Evolutionary conservation across 1,139 yeast genomes (phyloP), one percentile per base, ranked within the genome.

Genomic region (Wickerhamomyces sp.): DNA sequence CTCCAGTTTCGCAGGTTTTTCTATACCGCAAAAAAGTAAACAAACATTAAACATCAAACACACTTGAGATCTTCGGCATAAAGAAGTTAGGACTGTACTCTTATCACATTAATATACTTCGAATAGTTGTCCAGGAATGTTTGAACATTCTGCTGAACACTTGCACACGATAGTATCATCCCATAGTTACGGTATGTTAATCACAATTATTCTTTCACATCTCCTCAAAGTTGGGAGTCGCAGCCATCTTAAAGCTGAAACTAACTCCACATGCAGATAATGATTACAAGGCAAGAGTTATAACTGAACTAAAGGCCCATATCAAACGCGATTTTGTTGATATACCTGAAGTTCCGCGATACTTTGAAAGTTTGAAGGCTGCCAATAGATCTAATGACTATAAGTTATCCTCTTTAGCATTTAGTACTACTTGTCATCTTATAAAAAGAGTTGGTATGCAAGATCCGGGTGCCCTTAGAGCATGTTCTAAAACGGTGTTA

Each of bases 401-500:
- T 21, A 63, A 69, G n/a, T 65, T 79, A 19, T 67, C 68, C 44
- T 54, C 70, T 0, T 53, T 68, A 29, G 73, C 84, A 2, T 85
- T 86, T 56, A 78, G 87, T 13, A 74, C 88, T 10, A 60, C 85
- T 10, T 83, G 90, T 44, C 92, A 88, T 55, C 63, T 88, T 35
- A 76, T 86, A 22, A 86, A 85, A 51, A 68, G 96, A 16, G 78
- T 86, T 3, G 78, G 85, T 38, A 77, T 81, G 60, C 96, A 87
- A 62, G 81, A 84, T 48, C 70, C 78, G 1, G 68, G 71, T 1
- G 65, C 73, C 2, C 66, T 89, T 33, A 67, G 67, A 40, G 64
- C 64, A 1, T 74, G 75, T 31, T 68, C 78, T 24, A 68, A 63
- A 35, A 61, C 68, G 20, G 74, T 79, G 3, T 61, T 81, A 13